Conservation (phyloP, 345 rosid genomes). For the Tarenaya hassleriana region DNA sequence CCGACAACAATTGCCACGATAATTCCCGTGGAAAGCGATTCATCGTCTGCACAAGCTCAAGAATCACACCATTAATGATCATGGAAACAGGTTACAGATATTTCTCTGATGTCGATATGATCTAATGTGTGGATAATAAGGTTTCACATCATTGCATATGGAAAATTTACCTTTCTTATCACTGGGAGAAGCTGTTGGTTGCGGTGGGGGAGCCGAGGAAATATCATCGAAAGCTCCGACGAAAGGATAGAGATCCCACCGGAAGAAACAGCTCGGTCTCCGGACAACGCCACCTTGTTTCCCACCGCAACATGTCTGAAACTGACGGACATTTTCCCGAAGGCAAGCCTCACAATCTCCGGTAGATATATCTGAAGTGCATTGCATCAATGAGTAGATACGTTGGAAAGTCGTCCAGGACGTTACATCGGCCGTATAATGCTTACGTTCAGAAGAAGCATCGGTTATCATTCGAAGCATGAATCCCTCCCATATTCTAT, state of each 20-base stretch:
- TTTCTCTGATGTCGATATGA: too few relatives aligned
- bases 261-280: constrained; percentile 28
- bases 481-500: constrained; percentile 15
- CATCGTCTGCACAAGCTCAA: constrained; percentile 3
- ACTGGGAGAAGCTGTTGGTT: too few relatives aligned
- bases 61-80: too few relatives aligned
- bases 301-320: not conserved
- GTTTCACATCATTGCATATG: too few relatives aligned
- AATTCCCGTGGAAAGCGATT: not conserved
- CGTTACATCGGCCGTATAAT: constrained; percentile 13
- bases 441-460: constrained; percentile 11
- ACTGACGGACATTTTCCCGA: not conserved
- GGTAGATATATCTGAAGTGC: constrained; percentile 20
- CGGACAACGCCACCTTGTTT: constrained; percentile 18
- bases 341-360: constrained; percentile 17
- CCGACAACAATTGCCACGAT: constrained; percentile 7
- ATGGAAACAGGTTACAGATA: too few relatives aligned
- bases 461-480: not conserved
- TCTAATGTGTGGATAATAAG: too few relatives aligned
- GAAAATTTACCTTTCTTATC: too few relatives aligned
- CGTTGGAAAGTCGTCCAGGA: not conserved
- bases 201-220: too few relatives aligned
- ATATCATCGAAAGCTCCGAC: constrained; percentile 19
- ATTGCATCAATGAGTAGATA: constrained; percentile 23
- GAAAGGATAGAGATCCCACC: constrained; percentile 28